A percentile compares a stretch with the other conserved stretches of the same genome.
Conservation (phyloP, 495 filamentous ascomycete genomes). For the Aspergillus saccharolyticus region DNA sequence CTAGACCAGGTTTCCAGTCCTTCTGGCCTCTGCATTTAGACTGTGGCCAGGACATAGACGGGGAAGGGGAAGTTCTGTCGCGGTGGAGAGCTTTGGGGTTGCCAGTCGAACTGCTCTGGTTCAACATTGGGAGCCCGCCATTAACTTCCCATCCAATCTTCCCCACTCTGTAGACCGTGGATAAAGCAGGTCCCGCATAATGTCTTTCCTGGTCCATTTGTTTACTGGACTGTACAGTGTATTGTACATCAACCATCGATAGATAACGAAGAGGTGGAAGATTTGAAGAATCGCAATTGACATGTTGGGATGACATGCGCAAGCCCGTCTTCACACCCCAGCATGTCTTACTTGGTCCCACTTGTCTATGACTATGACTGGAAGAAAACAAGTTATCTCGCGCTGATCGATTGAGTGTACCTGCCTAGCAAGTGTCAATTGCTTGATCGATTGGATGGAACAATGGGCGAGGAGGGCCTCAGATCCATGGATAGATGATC, state of each 20-base stretch:
- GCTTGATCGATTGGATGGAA: background rate
- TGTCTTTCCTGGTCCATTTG: too few species aligned
- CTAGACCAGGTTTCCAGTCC: too few species aligned
- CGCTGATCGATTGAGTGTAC: background rate
- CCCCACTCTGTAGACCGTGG: background rate
- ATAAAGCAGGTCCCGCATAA: background rate
- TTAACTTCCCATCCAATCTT: background rate
- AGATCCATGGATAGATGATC: background rate
- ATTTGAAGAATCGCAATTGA: background rate
- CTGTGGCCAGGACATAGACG: too few species aligned
- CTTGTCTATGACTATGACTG: background rate
- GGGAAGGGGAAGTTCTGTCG: too few species aligned
- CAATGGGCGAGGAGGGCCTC: background rate
- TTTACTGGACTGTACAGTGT: too few species aligned
- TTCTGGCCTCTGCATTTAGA: too few species aligned
- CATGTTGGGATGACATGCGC: background rate
- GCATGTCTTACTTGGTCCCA: background rate
- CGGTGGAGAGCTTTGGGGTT: too few species aligned
- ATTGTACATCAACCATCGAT: too few species aligned
- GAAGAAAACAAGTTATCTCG: background rate
- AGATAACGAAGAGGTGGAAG: background rate
- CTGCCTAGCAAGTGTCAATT: background rate
- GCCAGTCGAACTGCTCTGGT: too few species aligned
- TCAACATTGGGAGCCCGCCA: background rate
- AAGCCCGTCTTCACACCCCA: background rate